Evolutionary conservation across 2,329 filamentous ascomycete genomes (phyloP), one percentile per base, ranked within the genome.

Genomic region (Fusarium compactum): DNA sequence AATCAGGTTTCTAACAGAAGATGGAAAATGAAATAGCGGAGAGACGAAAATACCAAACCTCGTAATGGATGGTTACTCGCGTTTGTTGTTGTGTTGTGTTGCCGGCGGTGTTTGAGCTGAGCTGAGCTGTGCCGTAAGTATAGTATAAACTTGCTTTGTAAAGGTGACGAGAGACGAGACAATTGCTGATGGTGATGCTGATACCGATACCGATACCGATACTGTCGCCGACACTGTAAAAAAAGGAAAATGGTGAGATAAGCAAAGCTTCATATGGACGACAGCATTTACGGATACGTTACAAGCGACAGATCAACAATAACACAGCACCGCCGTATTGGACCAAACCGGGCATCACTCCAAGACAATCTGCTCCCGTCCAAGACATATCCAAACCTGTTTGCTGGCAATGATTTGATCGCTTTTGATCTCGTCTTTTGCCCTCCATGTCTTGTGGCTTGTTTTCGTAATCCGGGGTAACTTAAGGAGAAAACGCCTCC

Each of bases 391-490:
- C 43, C 43, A 69, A 68, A 57, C 55, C 55, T 71, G 69, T 44
- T 56, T 63, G 27, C 30, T 41, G 20, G 48, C 41, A 29, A 41
- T 57, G 52, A 46, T 63, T 53, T 63, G 55, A 43, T 60, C 41
- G 34, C 48, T 63, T 43, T 67, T 56, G 57, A 58, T 61, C 62
- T 52, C 46, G 30, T 56, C 38, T 15, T 38, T 25, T 34, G 56
- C 34, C 46, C 57, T 38, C 34, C 18, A 38, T 38, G 18, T 38
- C 18, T 38, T 68, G 64, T 58, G 58, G 52, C 58, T 68, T 53
- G 50, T 53, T 68, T 61, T 64, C 43, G 66, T 69, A 69, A 69
- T 69, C 66, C 29, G 65, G 65, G 65, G 59, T 66, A 62, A 53
- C 34, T n/a, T n/a, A n/a, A 34, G 22, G 43, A 44, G 47, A 66